Evolutionary conservation across 441 rosid species (phyloP).

Genomic region (Euphorbia schlechtendalii): DNA sequence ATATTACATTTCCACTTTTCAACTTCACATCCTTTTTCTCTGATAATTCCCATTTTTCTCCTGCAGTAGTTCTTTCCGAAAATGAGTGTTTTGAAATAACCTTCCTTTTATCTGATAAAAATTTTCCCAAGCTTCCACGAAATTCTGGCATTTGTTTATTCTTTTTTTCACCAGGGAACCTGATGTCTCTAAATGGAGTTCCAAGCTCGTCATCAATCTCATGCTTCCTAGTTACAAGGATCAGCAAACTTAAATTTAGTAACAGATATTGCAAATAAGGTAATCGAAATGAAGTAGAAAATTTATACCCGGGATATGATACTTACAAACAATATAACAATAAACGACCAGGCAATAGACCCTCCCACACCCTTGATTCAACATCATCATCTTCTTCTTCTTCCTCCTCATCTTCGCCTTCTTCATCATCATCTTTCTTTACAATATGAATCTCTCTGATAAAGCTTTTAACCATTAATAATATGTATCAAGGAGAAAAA

Average conservation of each 20-base stretch:
- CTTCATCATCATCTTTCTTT: slow-evolving; percentile 5
- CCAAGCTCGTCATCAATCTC: slow-evolving; percentile 51
- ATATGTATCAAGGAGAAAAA: background rate
- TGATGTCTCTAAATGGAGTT: slow-evolving; percentile 72
- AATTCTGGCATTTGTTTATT: slow-evolving; percentile 31
- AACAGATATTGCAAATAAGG: slow-evolving; percentile 10
- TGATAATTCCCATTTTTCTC: slow-evolving; percentile 24
- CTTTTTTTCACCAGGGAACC: slow-evolving; percentile 50
- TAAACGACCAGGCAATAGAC: slow-evolving; percentile 59
- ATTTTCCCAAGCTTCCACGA: slow-evolving; percentile 29
- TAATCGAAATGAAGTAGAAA: background rate
- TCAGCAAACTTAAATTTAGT: slow-evolving; percentile 18
- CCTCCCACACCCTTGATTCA: slow-evolving; percentile 72
- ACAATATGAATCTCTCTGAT: slow-evolving; percentile 28
- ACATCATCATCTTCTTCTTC: slow-evolving; percentile 37
- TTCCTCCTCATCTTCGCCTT: slow-evolving; percentile 2
- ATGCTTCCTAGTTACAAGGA: slow-evolving; percentile 55
- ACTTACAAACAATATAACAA: slow-evolving; percentile 88
- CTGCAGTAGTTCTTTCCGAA: slow-evolving; percentile 27
- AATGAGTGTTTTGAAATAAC: slow-evolving; percentile 25
- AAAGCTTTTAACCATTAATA: slow-evolving; percentile 3
- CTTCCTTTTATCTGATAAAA: slow-evolving; percentile 29
- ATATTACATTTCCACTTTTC: slow-evolving; percentile 28
- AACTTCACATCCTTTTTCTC: slow-evolving; percentile 27
- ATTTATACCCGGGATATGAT: slow-evolving; percentile 1